These are phyloP conservation scores for Arthrobotrys iridis DNA, from an alignment of 2,329 filamentous ascomycete genomes.

Conservation along the genomic window DNA sequence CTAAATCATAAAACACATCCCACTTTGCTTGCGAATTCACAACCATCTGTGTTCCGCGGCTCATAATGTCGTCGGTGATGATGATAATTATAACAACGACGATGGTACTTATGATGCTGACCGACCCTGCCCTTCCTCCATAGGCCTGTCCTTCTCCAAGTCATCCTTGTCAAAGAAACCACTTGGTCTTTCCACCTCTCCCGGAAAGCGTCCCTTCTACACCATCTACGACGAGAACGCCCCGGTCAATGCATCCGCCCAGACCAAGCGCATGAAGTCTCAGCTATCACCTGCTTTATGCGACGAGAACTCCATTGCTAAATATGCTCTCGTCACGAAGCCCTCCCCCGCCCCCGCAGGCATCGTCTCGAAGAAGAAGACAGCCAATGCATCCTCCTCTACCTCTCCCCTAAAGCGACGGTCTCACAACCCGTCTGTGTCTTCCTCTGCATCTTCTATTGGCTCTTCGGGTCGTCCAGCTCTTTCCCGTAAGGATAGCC, in stretches of 20 bases:
- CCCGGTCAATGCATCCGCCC: constrained; percentile 15
- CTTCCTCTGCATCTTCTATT: constrained; percentile 18
- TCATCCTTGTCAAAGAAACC: constrained; percentile 31
- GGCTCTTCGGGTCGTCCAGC: constrained; percentile 7
- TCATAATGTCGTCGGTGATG: background rate
- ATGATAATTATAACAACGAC: background rate
- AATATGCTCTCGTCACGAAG: constrained; percentile 51
- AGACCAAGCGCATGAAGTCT: constrained; percentile 49
- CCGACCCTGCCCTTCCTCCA: background rate
- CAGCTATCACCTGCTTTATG: constrained; percentile 27
- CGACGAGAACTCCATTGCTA: constrained; percentile 48
- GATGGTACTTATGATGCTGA: constrained; percentile 17
- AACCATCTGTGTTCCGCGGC: background rate
- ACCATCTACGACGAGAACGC: constrained; percentile 49
- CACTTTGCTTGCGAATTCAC: background rate
- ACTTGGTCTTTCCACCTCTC: constrained; percentile 3
- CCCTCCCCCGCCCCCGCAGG: constrained; percentile 33
- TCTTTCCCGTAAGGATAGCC: constrained; percentile 44
- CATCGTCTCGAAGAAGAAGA: constrained; percentile 45
- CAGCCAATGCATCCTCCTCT: background rate
- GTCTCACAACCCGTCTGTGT: background rate
- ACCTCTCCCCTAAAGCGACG: constrained; percentile 36
- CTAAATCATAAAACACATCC: background rate
- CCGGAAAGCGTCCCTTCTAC: constrained; percentile 43
- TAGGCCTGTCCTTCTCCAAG: constrained; percentile 20